Conservation (phyloP, 208 protist genomes). For the Trypanosoma vivax region DNA sequence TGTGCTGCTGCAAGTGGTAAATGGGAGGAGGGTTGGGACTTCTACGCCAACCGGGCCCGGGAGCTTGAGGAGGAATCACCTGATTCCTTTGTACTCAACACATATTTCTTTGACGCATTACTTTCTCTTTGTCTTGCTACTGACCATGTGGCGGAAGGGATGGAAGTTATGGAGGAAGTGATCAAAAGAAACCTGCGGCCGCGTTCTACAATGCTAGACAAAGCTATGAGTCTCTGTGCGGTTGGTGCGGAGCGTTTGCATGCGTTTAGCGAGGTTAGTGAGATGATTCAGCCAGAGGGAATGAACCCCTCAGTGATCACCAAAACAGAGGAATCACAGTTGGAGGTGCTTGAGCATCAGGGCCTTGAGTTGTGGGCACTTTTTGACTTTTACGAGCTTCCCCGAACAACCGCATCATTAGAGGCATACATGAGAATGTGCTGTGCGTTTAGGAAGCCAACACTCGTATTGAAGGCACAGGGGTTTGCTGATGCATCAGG, state of each 20-base stretch:
- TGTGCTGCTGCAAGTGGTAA: slow-evolving; percentile 73
- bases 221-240: slow-evolving; percentile 57
- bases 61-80: slow-evolving; percentile 53
- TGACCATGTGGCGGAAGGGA: slow-evolving; percentile 42
- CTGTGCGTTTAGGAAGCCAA: slow-evolving; percentile 38
- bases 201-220: slow-evolving; percentile 61
- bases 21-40: slow-evolving; percentile 78
- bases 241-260: slow-evolving; percentile 44
- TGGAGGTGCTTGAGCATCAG: slow-evolving; percentile 20
- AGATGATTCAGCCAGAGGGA: background rate
- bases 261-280: background rate
- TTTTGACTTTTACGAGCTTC: slow-evolving; percentile 82
- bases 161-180: slow-evolving; percentile 57
- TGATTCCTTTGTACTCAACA: slow-evolving; percentile 51
- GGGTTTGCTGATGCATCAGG: slow-evolving; percentile 50
- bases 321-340: background rate
- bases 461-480: slow-evolving; percentile 58
- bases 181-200: slow-evolving; percentile 65
- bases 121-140: slow-evolving; percentile 71
- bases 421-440: slow-evolving; percentile 78
- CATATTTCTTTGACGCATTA: slow-evolving; percentile 77
- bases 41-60: slow-evolving; percentile 62
- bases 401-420: slow-evolving; percentile 39
- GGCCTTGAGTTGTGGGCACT: slow-evolving; percentile 81
- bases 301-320: background rate